Base-by-base conservation (phyloP, 1,284 basidiomycete species). In the Boletus austroedulis region DNA sequence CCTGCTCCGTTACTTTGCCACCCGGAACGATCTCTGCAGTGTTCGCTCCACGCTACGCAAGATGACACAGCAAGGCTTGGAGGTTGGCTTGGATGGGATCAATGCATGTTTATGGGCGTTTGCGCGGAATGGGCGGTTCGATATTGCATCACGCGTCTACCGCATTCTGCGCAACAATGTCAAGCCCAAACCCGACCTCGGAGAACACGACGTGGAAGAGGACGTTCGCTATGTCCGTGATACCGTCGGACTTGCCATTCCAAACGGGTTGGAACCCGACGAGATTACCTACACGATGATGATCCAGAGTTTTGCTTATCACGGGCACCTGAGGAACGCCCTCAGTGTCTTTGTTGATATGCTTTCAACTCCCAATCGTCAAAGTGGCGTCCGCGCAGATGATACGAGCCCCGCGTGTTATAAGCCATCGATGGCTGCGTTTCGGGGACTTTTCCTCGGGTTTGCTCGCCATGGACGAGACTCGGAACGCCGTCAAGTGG, bases 401-500 rank as follows among this genome's bases (percentile, higher is more conserved):
- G 58, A 66, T 36, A 69, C 70, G n/a, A 61, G 62, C 40, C 72
- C 73, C 17, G 59, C 60, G 9, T 64, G 66, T 28, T 82, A 80
- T 60, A 64, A 71, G 43, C 79, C 85, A 1, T 81, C 77, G 2
- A 62, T 82, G 48, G 73, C 81, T 26, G 75, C 84, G 17, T 95
- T 88, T 68, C 82, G 88, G 15, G 82, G 84, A 10, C 72, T 95
- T 26, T 93, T 95, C 69, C 77, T 87, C 10, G 92, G 90, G 0
- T 95, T 94, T 70, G 76, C 80, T 9, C 80, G 82, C 15, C 84
- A 90, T 62, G 86, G 79, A 38, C 62, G 62, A 62, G 28, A 50
- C 21, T 34, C 53, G 44, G 59, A 45, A 15, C 45, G 46, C 44
- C 23, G 28, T 36, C 48, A 24, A 7, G 32, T 23, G 54, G 54